Conservation (phyloP, 108 stramenopile genomes). For the Skeletonema tropicum region DNA sequence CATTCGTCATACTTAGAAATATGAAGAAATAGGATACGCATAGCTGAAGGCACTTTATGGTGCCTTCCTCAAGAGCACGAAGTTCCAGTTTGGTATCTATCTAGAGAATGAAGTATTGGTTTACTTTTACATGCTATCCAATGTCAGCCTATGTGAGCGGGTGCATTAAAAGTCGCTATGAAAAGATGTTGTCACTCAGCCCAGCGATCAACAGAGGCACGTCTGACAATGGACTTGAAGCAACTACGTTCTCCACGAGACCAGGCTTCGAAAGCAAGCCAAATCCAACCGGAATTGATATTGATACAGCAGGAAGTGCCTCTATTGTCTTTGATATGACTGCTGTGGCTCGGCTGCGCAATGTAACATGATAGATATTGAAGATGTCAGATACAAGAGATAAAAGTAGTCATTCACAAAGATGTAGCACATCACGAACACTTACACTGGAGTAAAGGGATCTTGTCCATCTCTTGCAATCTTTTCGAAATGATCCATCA, state of each 20-base stretch:
- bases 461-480: conserved; percentile 84
- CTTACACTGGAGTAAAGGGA: conserved; percentile 64
- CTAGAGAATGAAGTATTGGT: not conserved
- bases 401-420: not conserved
- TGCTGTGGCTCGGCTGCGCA: conserved; percentile 37
- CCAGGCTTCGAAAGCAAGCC: conserved; percentile 40
- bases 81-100: no score
- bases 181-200: conserved; percentile 22
- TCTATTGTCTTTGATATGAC: conserved; percentile 44
- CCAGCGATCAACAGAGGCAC: conserved; percentile 35
- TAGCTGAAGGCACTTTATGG: no score
- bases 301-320: conserved; percentile 39
- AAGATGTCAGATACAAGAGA: not conserved
- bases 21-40: no score
- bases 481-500: conserved; percentile 78
- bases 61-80: no score
- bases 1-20: no score
- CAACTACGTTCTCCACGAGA: conserved; percentile 23
- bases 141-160: not conserved
- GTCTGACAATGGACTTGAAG: conserved; percentile 28
- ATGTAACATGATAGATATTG: not conserved
- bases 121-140: not conserved
- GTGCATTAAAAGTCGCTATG: not conserved
- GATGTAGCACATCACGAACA: not conserved
- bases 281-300: conserved; percentile 36